A percentile compares a stretch with the other conserved stretches of the same genome.
Evolutionary conservation across 2,329 filamentous ascomycete species (phyloP).

Genomic region (Fusarium sp.): DNA sequence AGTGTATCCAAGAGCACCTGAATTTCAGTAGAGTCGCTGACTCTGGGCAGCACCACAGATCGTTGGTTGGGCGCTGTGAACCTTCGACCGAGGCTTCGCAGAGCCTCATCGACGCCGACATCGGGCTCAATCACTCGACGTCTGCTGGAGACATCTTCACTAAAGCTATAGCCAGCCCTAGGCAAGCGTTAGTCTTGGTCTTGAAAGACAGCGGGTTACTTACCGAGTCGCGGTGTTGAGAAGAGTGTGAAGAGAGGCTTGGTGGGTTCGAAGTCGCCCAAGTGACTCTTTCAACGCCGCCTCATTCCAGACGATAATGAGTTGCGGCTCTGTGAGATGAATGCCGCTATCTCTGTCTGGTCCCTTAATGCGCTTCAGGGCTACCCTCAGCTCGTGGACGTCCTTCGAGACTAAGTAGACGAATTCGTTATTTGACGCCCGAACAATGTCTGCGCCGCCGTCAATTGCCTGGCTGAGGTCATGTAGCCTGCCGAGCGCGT

Average conservation of each 20-base stretch:
- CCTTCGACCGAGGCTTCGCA: constrained; percentile 41
- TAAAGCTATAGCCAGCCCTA: constrained; percentile 38
- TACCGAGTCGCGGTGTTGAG: constrained; percentile 44
- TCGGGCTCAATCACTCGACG: constrained; percentile 46
- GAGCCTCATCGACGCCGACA: constrained; percentile 39
- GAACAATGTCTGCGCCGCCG: constrained; percentile 30
- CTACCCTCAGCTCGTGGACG: constrained; percentile 40
- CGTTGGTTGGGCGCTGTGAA: constrained; percentile 40
- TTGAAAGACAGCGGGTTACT: background rate
- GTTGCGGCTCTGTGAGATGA: constrained; percentile 41
- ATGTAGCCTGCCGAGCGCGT: constrained; percentile 42
- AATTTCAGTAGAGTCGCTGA: constrained; percentile 45
- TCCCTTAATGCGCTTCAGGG: constrained; percentile 43
- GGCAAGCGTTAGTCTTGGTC: constrained; percentile 16
- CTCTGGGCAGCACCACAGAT: constrained; percentile 40
- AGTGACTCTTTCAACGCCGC: constrained; percentile 37
- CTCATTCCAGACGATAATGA: constrained; percentile 46
- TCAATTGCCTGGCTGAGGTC: constrained; percentile 40
- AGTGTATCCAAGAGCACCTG: constrained; percentile 44
- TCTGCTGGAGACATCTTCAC: constrained; percentile 35
- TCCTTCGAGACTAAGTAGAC: constrained; percentile 44
- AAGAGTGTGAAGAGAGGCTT: constrained; percentile 44
- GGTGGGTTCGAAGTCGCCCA: constrained; percentile 40
- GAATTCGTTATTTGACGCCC: constrained; percentile 43
- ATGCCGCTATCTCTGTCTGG: constrained; percentile 45